Evolutionary conservation across 2,329 filamentous ascomycete species (phyloP), one percentile per base, ranked within the genome.

Genomic region (Cordyceps cateniannulata): DNA sequence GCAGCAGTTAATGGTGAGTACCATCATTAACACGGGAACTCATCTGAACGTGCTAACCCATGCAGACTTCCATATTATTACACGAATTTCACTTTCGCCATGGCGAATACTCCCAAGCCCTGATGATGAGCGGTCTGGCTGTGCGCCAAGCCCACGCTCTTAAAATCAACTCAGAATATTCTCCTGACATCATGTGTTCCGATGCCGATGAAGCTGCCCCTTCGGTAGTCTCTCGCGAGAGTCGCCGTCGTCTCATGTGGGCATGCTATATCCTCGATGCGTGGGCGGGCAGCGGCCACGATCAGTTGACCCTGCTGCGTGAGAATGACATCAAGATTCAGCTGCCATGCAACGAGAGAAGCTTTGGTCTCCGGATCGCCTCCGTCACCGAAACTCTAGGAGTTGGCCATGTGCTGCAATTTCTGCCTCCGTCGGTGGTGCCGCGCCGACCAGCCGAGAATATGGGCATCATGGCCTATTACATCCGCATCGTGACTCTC

Each of bases 381-480:
- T 73, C 70, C 47, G 72, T 76, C 7, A 76, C 74, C 2, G 74
- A 76, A 62, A 76, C 74, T 1, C 68, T 76, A 2, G 74, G 72
- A 24, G 73, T 76, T 12, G 74, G 74, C 10, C 74, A 76, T 53
- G 74, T 76, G 14, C 60, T 76, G 48, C 74, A 76, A 60, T 76
- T 74, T 54, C 68, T 76, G 7, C 70, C 73, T 5, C 74, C 74
- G 6, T 73, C 73, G 8, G 69, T 75, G 20, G 74, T 76, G 22
- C 74, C 74, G 42, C 69, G 72, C 38, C 70, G 71, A 24, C 74
- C 74, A 12, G 74, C 73, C n/a, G 69, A 71, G 53, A 76, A 76
- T 60, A 76, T 76, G 74, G 75, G 75, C 20, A 75, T 77, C 63
- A 76, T 76, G 74, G 73, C 75, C 10, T 75, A 76, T 62, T 77